Conservation (phyloP, 257 asterid species). For the Voacanga thouarsii region DNA sequence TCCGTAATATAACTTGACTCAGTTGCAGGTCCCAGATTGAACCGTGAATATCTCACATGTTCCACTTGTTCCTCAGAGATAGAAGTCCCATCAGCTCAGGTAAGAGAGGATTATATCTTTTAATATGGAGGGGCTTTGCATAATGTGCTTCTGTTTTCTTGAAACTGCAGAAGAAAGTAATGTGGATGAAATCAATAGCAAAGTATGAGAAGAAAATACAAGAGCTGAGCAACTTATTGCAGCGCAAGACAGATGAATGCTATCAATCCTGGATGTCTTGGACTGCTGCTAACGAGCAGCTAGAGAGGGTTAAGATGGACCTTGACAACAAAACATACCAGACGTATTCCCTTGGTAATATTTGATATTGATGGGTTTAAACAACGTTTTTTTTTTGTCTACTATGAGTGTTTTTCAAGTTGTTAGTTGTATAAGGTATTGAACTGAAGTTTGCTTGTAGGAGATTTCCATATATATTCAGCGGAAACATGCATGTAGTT, state of each 20-base stretch:
- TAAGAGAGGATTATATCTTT: constrained; percentile 23
- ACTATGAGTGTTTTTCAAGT: neutral
- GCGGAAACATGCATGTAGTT: neutral
- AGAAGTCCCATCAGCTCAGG: constrained; percentile 74
- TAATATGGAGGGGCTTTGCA: neutral
- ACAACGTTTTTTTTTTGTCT: neutral
- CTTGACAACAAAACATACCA: constrained; percentile 77
- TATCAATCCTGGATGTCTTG: constrained; percentile 98
- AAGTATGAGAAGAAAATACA: constrained; percentile 78
- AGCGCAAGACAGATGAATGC: constrained; percentile 86
- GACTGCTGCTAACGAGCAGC: constrained; percentile 76
- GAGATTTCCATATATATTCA: neutral
- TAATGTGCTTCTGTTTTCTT: constrained; percentile 8
- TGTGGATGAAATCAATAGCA: constrained; percentile 47
- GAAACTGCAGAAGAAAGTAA: constrained; percentile 56
- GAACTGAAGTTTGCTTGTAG: neutral
- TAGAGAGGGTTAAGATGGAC: constrained; percentile 79
- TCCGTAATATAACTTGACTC: constrained; percentile 15
- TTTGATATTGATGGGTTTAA: neutral
- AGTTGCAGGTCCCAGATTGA: constrained; percentile 41
- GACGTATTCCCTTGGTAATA: constrained; percentile 78
- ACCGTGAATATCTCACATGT: constrained; percentile 49
- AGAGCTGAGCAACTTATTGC: constrained; percentile 62
- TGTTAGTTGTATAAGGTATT: neutral
- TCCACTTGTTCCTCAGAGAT: constrained; percentile 66